Percentiles rank a stretch among this genome's conserved stretches.
phyloP scores from a whole-genome alignment of 306 rosid genomes.

The Sicyos edulis region DNA sequence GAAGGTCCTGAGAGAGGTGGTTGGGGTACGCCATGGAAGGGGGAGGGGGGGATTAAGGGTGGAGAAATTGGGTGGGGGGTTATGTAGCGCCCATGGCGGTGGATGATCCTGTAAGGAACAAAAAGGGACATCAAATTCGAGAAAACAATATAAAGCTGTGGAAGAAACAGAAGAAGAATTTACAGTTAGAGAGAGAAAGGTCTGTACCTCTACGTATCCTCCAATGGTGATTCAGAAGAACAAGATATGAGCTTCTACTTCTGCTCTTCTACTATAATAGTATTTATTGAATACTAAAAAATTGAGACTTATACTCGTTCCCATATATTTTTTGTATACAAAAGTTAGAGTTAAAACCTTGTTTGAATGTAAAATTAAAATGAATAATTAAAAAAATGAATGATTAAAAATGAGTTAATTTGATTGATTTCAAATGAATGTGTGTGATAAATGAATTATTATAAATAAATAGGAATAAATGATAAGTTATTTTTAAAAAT shows the following conservation, averaged over 20 bases:
- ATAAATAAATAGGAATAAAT: too few species aligned
- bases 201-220: neutral
- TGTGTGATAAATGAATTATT: too few species aligned
- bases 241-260: neutral
- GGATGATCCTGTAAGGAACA: slow-evolving; percentile 4
- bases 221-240: slow-evolving; percentile 13
- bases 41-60: neutral
- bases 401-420: too few species aligned
- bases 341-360: too few species aligned
- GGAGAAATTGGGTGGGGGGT: neutral
- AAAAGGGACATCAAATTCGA: slow-evolving; percentile 17
- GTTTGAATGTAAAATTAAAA: too few species aligned
- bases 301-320: too few species aligned
- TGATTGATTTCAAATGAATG: too few species aligned
- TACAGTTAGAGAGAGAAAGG: slow-evolving; percentile 14
- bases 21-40: slow-evolving; percentile 69
- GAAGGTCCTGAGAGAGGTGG: slow-evolving; percentile 64
- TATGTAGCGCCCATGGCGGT: slow-evolving; percentile 9
- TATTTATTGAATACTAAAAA: too few species aligned
- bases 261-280: neutral
- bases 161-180: slow-evolving; percentile 11
- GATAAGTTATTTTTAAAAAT: too few species aligned
- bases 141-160: neutral
- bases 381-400: too few species aligned
- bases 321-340: too few species aligned